Evolutionary conservation across 192 early-diverging fungal species (phyloP).

Genomic region (Radiomyces spectabilis): DNA sequence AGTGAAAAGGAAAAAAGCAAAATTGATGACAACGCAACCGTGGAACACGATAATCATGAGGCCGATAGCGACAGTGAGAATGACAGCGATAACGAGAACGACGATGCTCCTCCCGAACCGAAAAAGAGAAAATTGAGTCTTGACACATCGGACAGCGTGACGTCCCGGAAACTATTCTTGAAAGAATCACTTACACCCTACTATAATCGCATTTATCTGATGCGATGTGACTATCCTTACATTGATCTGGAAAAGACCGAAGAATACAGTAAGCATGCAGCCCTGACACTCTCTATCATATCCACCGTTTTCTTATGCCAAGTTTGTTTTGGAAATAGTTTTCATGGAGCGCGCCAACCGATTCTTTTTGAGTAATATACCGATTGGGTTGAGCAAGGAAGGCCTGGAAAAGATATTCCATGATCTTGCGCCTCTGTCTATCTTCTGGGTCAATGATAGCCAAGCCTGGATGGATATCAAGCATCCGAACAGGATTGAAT

Average conservation of each 20-base stretch:
- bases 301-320: neutral
- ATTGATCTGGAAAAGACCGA: conserved; percentile 51
- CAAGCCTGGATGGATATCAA: conserved; percentile 47
- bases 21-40: no score
- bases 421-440: conserved; percentile 31
- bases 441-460: conserved; percentile 44
- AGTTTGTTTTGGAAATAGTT: conserved; percentile 18
- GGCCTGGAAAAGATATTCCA: conserved; percentile 43
- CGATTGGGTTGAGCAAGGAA: conserved; percentile 27
- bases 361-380: conserved; percentile 50
- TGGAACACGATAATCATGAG: no score
- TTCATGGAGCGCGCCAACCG: conserved; percentile 32
- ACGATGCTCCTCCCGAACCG: no score
- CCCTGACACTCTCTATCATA: neutral
- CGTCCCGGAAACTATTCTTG: conserved; percentile 19
- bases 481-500: conserved; percentile 9
- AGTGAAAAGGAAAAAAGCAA: no score
- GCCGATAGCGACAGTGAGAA: no score
- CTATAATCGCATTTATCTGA: conserved; percentile 58
- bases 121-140: no score
- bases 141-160: no score
- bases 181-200: conserved; percentile 5
- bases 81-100: no score
- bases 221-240: conserved; percentile 55
- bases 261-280: conserved; percentile 23